These are phyloP conservation scores for Colletotrichum lindemuthianum DNA, from an alignment of 2,329 filamentous ascomycete genomes.

Conservation along the genomic window DNA sequence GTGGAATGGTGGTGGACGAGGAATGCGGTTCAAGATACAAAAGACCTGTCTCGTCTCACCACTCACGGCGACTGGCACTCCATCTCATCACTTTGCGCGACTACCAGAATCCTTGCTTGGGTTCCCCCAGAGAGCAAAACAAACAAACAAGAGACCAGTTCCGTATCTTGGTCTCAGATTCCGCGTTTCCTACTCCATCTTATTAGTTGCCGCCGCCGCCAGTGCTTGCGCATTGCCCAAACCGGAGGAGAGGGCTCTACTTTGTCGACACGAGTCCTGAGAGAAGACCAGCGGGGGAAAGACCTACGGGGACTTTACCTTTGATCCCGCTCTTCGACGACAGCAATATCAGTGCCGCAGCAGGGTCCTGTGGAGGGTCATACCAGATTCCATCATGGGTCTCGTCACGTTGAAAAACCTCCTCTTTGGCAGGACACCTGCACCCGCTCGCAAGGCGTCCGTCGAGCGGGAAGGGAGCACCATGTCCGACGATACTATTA, in stretches of 20 bases:
- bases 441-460: slow-evolving; percentile 10
- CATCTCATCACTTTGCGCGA: background rate
- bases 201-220: slow-evolving; percentile 9
- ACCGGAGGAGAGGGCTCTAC: too few species aligned
- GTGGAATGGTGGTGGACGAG: background rate
- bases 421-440: slow-evolving; percentile 32
- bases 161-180: too few species aligned
- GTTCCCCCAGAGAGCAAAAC: background rate
- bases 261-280: too few species aligned
- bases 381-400: slow-evolving; percentile 29
- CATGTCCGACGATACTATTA: slow-evolving; percentile 35
- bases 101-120: background rate
- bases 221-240: background rate
- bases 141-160: slow-evolving; percentile 18
- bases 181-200: slow-evolving; percentile 10
- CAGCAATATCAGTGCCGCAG: too few species aligned
- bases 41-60: background rate
- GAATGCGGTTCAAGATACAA: background rate
- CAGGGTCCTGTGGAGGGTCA: background rate
- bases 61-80: background rate
- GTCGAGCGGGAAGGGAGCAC: slow-evolving; percentile 28
- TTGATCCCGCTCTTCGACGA: too few species aligned
- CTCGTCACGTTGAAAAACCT: slow-evolving; percentile 36
- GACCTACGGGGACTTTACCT: too few species aligned
- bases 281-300: too few species aligned